These are phyloP conservation scores for Mycena vulgaris DNA, from an alignment of 768 basidiomycete species.

Conservation along the genomic window DNA sequence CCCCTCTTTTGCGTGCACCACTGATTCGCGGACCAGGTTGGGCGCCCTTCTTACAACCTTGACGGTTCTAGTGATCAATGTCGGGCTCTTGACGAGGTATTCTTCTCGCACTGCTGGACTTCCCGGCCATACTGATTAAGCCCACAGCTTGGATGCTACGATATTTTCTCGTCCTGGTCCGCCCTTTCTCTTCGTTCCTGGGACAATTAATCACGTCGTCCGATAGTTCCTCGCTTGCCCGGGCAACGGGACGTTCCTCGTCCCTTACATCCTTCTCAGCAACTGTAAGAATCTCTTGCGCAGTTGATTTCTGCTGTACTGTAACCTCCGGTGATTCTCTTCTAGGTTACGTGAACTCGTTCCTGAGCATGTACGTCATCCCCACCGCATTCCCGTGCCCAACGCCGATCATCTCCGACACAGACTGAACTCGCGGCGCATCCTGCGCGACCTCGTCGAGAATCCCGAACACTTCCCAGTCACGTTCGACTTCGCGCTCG, in stretches of 20 bases:
- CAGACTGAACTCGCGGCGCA: conserved; percentile 39
- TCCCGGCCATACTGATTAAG: too few species aligned
- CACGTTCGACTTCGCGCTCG: conserved; percentile 36
- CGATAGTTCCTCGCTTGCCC: conserved; percentile 54
- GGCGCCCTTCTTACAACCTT: conserved; percentile 51
- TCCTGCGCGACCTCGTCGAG: conserved; percentile 38
- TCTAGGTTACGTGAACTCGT: conserved; percentile 55
- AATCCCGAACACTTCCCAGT: conserved; percentile 37
- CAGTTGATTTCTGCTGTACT: conserved; percentile 18
- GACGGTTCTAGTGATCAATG: conserved; percentile 52
- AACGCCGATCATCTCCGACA: background rate
- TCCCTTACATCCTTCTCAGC: conserved; percentile 56
- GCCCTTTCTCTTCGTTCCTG: conserved; percentile 42
- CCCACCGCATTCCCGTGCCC: background rate
- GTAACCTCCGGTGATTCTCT: background rate
- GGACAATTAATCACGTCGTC: background rate
- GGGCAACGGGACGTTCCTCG: conserved; percentile 52
- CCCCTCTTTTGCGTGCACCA: background rate
- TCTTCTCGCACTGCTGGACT: background rate
- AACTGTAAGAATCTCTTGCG: conserved; percentile 46
- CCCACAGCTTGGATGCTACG: conserved; percentile 48
- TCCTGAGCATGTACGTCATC: conserved; percentile 52
- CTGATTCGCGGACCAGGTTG: conserved; percentile 37
- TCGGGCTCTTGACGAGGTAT: conserved; percentile 54
- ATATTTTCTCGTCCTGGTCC: conserved; percentile 45